phyloP scores from a whole-genome alignment of 768 basidiomycete species.

The Hygrocybe punicea region DNA sequence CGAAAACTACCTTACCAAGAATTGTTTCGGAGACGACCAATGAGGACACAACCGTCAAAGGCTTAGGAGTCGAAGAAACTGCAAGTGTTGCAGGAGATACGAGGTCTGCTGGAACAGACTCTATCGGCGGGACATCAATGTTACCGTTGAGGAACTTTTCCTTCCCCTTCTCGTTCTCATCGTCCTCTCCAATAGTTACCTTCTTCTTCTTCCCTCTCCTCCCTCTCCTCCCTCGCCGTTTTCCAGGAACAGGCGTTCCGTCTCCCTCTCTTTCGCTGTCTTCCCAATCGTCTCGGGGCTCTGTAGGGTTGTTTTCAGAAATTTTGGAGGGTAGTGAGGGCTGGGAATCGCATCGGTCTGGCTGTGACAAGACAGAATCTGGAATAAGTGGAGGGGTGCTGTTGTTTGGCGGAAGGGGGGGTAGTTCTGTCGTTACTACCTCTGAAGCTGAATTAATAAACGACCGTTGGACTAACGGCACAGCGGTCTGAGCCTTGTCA shows the following conservation, averaged over 20 bases:
- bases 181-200: slow-evolving; percentile 32
- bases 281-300: slow-evolving; percentile 11
- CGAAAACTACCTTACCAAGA: slow-evolving; percentile 50
- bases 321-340: background rate
- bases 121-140: slow-evolving; percentile 21
- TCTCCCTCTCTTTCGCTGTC: slow-evolving; percentile 55
- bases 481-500: background rate
- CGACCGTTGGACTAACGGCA: too few relatives aligned
- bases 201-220: slow-evolving; percentile 57
- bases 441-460: too few relatives aligned
- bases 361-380: background rate
- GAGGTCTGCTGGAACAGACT: slow-evolving; percentile 1
- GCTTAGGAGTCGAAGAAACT: slow-evolving; percentile 25
- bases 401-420: too few relatives aligned
- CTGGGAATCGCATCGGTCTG: background rate
- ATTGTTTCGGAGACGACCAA: slow-evolving; percentile 70
- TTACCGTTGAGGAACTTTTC: slow-evolving; percentile 30
- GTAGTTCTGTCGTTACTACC: too few relatives aligned
- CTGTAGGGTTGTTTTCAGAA: background rate
- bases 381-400: too few relatives aligned
- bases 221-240: slow-evolving; percentile 47
- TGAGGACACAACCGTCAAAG: slow-evolving; percentile 40
- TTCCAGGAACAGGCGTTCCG: slow-evolving; percentile 40
- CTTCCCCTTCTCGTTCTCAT: slow-evolving; percentile 34
- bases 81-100: slow-evolving; percentile 19